Conservation (phyloP, 495 filamentous ascomycete species). For the Saxispiralis lemnorum region DNA sequence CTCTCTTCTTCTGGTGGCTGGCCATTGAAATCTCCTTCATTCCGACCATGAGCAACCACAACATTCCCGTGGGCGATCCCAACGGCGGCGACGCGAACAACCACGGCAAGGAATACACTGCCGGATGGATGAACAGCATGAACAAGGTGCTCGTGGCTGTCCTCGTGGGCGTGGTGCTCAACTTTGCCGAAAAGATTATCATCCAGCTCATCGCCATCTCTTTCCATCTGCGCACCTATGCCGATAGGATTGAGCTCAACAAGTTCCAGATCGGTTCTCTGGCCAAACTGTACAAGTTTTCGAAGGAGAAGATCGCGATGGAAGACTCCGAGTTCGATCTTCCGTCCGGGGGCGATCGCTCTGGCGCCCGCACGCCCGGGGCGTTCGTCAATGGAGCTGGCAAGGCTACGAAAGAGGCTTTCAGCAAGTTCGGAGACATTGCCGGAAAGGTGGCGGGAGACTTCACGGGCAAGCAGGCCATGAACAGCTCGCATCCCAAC, state of each 20-base stretch:
- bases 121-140: slow-evolving; percentile 55
- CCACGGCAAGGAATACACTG: slow-evolving; percentile 32
- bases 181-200: slow-evolving; percentile 81
- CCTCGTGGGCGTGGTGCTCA: slow-evolving; percentile 63
- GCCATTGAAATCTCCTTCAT: slow-evolving; percentile 58
- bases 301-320: slow-evolving; percentile 51
- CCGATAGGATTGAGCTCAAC: slow-evolving; percentile 80
- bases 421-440: slow-evolving; percentile 69
- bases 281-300: slow-evolving; percentile 66
- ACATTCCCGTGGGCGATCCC: slow-evolving; percentile 23
- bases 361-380: slow-evolving; percentile 54
- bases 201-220: slow-evolving; percentile 88
- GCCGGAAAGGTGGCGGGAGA: slow-evolving; percentile 86
- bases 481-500: slow-evolving; percentile 59
- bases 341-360: slow-evolving; percentile 24
- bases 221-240: slow-evolving; percentile 83
- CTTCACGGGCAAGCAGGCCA: slow-evolving; percentile 68
- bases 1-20: slow-evolving; percentile 85
- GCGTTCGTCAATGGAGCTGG: slow-evolving; percentile 43
- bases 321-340: slow-evolving; percentile 57
- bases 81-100: not conserved
- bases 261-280: slow-evolving; percentile 73
- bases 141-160: slow-evolving; percentile 76
- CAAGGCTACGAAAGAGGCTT: slow-evolving; percentile 50
- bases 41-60: slow-evolving; percentile 60